Conservation (phyloP, 2,329 filamentous ascomycete species). For the Mariannaea sp. region DNA sequence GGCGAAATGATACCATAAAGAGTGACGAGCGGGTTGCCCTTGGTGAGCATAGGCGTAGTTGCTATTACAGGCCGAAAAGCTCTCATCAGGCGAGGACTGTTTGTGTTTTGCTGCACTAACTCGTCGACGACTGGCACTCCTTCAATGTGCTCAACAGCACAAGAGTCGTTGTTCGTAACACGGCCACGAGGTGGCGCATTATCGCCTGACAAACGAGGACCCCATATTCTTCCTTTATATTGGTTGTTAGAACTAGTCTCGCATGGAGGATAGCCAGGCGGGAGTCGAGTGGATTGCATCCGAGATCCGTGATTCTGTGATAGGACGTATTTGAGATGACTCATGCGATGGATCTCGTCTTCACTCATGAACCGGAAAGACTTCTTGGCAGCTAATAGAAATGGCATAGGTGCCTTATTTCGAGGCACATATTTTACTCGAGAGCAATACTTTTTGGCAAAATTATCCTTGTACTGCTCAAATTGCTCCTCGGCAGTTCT, state of each 20-base stretch:
- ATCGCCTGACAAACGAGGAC: not conserved
- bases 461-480: conserved; percentile 13
- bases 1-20: not conserved
- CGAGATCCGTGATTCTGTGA: too few relatives aligned
- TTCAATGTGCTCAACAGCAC: not conserved
- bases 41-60: not conserved
- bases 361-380: not conserved
- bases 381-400: not conserved
- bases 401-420: not conserved
- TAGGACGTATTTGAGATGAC: too few relatives aligned
- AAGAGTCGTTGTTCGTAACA: not conserved
- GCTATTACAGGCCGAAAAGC: not conserved
- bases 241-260: too few relatives aligned
- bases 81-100: not conserved
- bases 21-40: not conserved
- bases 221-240: not conserved
- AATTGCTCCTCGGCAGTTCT: conserved; percentile 11
- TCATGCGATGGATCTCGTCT: not conserved
- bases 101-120: too few relatives aligned
- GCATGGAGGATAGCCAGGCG: too few relatives aligned
- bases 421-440: not conserved
- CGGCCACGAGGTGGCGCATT: not conserved
- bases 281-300: too few relatives aligned
- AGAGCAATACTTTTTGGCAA: conserved; percentile 15
- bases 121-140: not conserved